Evolutionary conservation across 1,139 yeast species (phyloP).

Genomic region (Blastobotrys arbuscula): DNA sequence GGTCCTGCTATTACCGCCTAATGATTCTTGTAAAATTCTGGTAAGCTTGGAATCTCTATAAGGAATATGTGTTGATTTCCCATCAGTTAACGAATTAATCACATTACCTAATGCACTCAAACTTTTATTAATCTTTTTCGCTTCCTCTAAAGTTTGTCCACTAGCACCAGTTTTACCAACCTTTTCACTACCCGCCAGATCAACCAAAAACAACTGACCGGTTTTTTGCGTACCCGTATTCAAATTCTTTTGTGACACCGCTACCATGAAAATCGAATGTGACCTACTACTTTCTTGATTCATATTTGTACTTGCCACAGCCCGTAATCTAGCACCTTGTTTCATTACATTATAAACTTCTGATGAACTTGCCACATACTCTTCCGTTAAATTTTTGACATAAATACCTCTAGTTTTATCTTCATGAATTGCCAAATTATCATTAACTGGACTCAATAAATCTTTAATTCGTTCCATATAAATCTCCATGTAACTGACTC

Average conservation of each 20-base stretch:
- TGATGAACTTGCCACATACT: conserved; percentile 51
- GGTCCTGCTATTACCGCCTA: conserved; percentile 85
- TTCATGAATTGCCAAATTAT: conserved; percentile 55
- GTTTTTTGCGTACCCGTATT: conserved; percentile 46
- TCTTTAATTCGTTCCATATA: conserved; percentile 76
- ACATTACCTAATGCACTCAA: conserved; percentile 77
- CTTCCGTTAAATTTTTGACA: conserved; percentile 62
- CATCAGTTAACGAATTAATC: conserved; percentile 71
- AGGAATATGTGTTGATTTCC: conserved; percentile 61
- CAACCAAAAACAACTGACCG: conserved; percentile 72
- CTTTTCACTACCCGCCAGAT: conserved; percentile 86
- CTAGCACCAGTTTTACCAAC: conserved; percentile 77
- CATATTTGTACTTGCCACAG: conserved; percentile 63
- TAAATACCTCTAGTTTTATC: conserved; percentile 61
- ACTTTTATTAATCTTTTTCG: conserved; percentile 76
- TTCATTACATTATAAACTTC: conserved; percentile 56
- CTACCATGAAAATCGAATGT: conserved; percentile 72
- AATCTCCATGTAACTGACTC: conserved; percentile 75
- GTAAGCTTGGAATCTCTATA: conserved; percentile 83
- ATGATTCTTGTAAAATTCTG: conserved; percentile 72
- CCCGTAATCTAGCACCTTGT: conserved; percentile 52
- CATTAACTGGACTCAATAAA: conserved; percentile 39
- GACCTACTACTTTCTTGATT: conserved; percentile 74
- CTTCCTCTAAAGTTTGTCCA: conserved; percentile 74
- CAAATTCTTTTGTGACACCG: conserved; percentile 54